Conservation (phyloP, 768 basidiomycete genomes). For the Phallus indusiatus region DNA sequence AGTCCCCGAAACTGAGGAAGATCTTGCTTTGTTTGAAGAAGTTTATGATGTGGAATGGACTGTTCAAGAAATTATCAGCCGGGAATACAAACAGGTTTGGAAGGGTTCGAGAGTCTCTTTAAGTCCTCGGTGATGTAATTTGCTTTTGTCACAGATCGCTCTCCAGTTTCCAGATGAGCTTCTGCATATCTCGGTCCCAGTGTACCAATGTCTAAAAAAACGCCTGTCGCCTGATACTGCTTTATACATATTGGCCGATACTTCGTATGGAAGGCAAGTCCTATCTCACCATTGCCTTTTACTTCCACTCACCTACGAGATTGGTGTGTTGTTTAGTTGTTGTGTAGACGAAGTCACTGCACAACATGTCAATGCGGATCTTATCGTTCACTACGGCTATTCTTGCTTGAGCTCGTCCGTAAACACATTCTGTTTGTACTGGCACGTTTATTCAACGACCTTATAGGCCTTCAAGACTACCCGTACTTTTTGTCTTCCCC, state of each 20-base stretch:
- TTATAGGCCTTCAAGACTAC: slow-evolving; percentile 71
- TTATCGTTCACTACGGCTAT: slow-evolving; percentile 91
- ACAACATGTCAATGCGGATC: slow-evolving; percentile 86
- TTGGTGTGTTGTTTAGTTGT: slow-evolving; percentile 47
- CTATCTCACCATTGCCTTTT: not conserved
- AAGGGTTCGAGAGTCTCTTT: slow-evolving; percentile 15
- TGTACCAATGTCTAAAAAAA: slow-evolving; percentile 59
- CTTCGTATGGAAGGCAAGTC: slow-evolving; percentile 87
- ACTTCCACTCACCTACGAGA: not conserved
- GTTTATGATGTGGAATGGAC: slow-evolving; percentile 74
- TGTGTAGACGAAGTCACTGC: slow-evolving; percentile 96
- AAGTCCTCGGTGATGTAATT: not conserved
- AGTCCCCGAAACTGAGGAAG: slow-evolving; percentile 24
- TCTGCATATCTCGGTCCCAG: slow-evolving; percentile 74
- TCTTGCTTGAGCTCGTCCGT: slow-evolving; percentile 90
- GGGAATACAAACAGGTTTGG: slow-evolving; percentile 70
- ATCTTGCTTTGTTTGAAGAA: slow-evolving; percentile 31
- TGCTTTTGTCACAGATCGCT: slow-evolving; percentile 45
- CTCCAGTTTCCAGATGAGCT: slow-evolving; percentile 96
- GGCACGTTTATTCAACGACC: not conserved
- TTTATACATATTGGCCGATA: slow-evolving; percentile 91
- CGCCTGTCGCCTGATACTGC: slow-evolving; percentile 29
- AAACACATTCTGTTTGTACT: not conserved
- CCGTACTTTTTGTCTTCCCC: slow-evolving; percentile 87
- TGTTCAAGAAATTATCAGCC: slow-evolving; percentile 44